Evolutionary conservation across 768 basidiomycete genomes (phyloP).

Genomic region (Flagelloscypha sp.): DNA sequence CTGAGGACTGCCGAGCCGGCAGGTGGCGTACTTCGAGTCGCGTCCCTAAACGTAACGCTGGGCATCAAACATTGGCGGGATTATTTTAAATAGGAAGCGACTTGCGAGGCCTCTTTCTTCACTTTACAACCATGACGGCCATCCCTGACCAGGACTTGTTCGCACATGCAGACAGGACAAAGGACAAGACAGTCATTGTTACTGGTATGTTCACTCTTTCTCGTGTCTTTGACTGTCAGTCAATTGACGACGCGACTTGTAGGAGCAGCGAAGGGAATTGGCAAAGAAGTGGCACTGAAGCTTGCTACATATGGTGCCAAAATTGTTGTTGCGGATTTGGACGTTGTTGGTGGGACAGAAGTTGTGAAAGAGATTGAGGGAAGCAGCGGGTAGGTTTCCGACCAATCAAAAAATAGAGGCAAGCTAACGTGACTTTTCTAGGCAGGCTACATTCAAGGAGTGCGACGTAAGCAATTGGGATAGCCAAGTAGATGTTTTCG

Average conservation of each 20-base stretch:
- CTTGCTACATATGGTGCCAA: constrained; percentile 23
- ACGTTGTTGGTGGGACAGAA: constrained; percentile 14
- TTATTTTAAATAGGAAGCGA: too few species aligned
- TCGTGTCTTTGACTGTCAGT: not conserved
- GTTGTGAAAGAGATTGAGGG: constrained; percentile 11
- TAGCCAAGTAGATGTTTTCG: constrained; percentile 43
- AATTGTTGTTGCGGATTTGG: constrained; percentile 22
- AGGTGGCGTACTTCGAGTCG: too few species aligned
- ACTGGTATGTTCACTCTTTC: constrained; percentile 13
- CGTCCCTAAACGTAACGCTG: too few species aligned
- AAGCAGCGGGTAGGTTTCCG: constrained; percentile 17
- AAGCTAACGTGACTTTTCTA: constrained; percentile 12
- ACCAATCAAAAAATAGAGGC: not conserved
- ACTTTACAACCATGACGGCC: too few species aligned
- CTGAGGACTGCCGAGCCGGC: too few species aligned
- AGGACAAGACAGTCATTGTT: constrained; percentile 18
- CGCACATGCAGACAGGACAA: constrained; percentile 11
- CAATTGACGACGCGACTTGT: not conserved
- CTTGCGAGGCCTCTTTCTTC: too few species aligned
- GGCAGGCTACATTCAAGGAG: constrained; percentile 31
- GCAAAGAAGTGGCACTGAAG: constrained; percentile 15
- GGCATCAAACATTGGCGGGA: too few species aligned
- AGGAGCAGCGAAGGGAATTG: constrained; percentile 19
- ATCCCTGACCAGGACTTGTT: constrained; percentile 17
- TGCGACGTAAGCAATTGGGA: constrained; percentile 51